These are phyloP conservation scores for Peronospora farinosa DNA, from an alignment of 352 stramenopile species.

Conservation along the genomic window DNA sequence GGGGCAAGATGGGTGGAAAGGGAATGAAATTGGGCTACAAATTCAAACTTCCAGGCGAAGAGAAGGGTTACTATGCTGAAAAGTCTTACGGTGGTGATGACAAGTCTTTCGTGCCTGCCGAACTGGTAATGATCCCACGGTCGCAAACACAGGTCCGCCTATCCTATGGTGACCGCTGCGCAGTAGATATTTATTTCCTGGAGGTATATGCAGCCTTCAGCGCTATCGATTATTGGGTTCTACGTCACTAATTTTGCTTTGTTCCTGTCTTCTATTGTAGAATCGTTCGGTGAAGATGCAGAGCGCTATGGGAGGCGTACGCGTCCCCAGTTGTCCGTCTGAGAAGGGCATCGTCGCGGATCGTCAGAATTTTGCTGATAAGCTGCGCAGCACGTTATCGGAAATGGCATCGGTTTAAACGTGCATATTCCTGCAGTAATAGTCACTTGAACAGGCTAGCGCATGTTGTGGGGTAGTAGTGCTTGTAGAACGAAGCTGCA, in stretches of 20 bases:
- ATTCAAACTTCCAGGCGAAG: constrained; percentile 79
- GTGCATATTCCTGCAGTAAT: constrained; percentile 1
- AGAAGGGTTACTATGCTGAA: constrained; percentile 80
- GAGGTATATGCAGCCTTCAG: constrained; percentile 38
- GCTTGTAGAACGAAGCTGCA: not conserved
- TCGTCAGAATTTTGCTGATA: constrained; percentile 76
- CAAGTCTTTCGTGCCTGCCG: constrained; percentile 79
- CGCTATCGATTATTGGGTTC: not conserved
- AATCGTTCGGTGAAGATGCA: constrained; percentile 83
- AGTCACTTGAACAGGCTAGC: not conserved
- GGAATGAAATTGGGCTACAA: constrained; percentile 86
- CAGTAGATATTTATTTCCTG: constrained; percentile 89
- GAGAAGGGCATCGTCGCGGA: constrained; percentile 69
- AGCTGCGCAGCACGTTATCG: constrained; percentile 72
- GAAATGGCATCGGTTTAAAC: constrained; percentile 79
- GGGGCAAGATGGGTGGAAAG: constrained; percentile 74
- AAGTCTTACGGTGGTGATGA: constrained; percentile 81
- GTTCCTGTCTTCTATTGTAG: constrained; percentile 21
- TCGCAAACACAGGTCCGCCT: constrained; percentile 81
- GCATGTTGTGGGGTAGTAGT: not conserved
- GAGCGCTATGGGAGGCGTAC: constrained; percentile 67
- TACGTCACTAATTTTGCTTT: constrained; percentile 9
- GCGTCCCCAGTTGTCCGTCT: constrained; percentile 64
- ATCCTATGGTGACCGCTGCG: constrained; percentile 77
- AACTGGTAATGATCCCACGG: constrained; percentile 78